A percentile compares a stretch with the other conserved stretches of the same genome.
Evolutionary conservation across 1,284 basidiomycete species (phyloP).

Genomic region (Boletus albobrunnescens): DNA sequence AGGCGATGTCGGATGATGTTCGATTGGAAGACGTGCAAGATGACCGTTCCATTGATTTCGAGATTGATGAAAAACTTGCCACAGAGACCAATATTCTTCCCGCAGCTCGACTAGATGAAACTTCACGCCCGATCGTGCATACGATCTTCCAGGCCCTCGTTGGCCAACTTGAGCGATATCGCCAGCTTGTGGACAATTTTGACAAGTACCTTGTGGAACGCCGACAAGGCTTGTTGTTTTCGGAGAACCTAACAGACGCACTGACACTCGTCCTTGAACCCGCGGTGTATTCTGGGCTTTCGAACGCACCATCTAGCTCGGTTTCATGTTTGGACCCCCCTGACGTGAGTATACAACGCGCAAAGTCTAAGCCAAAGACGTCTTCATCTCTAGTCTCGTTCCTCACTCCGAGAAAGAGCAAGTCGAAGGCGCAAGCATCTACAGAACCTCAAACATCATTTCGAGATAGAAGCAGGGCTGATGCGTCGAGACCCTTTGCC

Average conservation of each 20-base stretch:
- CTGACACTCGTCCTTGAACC: constrained; percentile 70
- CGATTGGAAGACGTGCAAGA: constrained; percentile 48
- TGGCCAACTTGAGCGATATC: constrained; percentile 75
- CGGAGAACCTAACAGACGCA: constrained; percentile 90
- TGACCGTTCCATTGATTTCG: constrained; percentile 75
- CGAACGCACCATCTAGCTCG: constrained; percentile 17
- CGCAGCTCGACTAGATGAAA: constrained; percentile 63
- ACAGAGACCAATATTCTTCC: constrained; percentile 56
- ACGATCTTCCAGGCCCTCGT: constrained; percentile 76
- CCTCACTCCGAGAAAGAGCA: constrained; percentile 71
- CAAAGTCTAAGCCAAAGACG: constrained; percentile 57
- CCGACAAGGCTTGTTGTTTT: constrained; percentile 85
- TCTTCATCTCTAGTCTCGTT: constrained; percentile 69
- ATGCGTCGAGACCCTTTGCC: constrained; percentile 77
- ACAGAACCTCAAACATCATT: constrained; percentile 45
- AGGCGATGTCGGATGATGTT: constrained; percentile 21
- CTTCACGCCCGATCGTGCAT: constrained; percentile 73
- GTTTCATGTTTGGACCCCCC: constrained; percentile 23
- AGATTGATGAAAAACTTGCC: constrained; percentile 60
- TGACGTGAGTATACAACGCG: constrained; percentile 30
- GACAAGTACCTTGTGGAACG: constrained; percentile 84
- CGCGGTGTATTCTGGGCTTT: constrained; percentile 38
- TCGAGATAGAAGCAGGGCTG: constrained; percentile 37
- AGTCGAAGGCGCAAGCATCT: constrained; percentile 33
- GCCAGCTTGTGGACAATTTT: constrained; percentile 72